phyloP scores from a whole-genome alignment of 2,329 filamentous ascomycete genomes.

The Scedosporium minutisporum region DNA sequence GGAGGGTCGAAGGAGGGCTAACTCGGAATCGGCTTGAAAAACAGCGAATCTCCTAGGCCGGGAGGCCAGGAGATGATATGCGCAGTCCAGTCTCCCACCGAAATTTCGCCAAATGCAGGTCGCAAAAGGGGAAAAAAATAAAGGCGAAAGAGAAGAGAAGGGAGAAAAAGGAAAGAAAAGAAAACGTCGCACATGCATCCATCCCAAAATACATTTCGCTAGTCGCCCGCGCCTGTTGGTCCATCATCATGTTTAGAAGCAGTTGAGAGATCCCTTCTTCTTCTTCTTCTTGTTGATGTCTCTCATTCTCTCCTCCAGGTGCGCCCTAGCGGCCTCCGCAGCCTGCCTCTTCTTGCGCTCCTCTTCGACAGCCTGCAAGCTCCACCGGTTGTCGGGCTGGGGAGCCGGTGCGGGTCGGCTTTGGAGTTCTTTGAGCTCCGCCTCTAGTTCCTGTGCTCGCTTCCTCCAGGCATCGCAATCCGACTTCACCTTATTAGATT shows the following conservation, averaged over 20 bases:
- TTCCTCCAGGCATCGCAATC: constrained; percentile 88
- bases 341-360: constrained; percentile 87
- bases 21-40: not conserved
- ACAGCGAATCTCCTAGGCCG: not conserved
- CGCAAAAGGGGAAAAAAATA: not conserved
- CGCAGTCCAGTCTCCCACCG: not conserved
- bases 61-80: not conserved
- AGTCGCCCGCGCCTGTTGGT: not conserved
- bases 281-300: constrained; percentile 82
- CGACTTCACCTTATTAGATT: constrained; percentile 82
- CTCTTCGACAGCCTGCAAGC: constrained; percentile 86
- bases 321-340: constrained; percentile 78
- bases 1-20: not conserved
- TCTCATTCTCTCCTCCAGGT: constrained; percentile 92
- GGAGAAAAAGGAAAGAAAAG: not conserved
- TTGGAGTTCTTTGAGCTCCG: constrained; percentile 58
- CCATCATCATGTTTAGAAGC: constrained; percentile 61
- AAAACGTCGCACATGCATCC: not conserved
- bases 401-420: constrained; percentile 35
- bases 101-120: not conserved
- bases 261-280: constrained; percentile 92
- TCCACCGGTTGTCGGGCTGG: constrained; percentile 50
- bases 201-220: not conserved
- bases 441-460: constrained; percentile 67
- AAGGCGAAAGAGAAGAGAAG: not conserved